Evolutionary conservation across 805 yeast species (phyloP).

Genomic region (Candida nemodendra): DNA sequence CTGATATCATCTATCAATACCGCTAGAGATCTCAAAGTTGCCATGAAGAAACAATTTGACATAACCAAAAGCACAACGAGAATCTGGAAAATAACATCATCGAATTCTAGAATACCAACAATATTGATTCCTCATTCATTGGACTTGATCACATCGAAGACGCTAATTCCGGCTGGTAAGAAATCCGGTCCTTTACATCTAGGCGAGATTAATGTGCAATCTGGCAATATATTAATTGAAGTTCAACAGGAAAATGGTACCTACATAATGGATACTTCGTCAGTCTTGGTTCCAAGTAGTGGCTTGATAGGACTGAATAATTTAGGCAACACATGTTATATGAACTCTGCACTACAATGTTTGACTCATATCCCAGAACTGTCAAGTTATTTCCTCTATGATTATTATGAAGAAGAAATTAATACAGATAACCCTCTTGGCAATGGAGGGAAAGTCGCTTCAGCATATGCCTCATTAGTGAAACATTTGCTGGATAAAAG

Average conservation of each 20-base stretch:
- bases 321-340: constrained; percentile 88
- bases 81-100: constrained; percentile 27
- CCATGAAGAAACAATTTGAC: constrained; percentile 22
- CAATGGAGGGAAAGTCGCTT: constrained; percentile 76
- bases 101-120: constrained; percentile 13
- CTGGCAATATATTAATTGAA: constrained; percentile 27
- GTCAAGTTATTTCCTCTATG: constrained; percentile 67
- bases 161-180: constrained; percentile 23
- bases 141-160: constrained; percentile 15
- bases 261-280: constrained; percentile 25
- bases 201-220: constrained; percentile 16
- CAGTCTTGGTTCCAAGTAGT: constrained; percentile 21
- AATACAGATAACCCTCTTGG: constrained; percentile 84
- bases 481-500: constrained; percentile 49
- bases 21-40: constrained; percentile 25
- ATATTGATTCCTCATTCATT: constrained; percentile 20
- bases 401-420: constrained; percentile 60
- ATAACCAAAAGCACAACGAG: constrained; percentile 16
- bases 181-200: constrained; percentile 17
- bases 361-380: constrained; percentile 83
- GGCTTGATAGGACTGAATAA: constrained; percentile 68
- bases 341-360: constrained; percentile 94
- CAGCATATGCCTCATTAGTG: constrained; percentile 68
- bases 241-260: constrained; percentile 26
- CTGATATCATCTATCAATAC: constrained; percentile 37